Conservation (phyloP, 306 rosid species). For the Acacia crassicarpa region DNA sequence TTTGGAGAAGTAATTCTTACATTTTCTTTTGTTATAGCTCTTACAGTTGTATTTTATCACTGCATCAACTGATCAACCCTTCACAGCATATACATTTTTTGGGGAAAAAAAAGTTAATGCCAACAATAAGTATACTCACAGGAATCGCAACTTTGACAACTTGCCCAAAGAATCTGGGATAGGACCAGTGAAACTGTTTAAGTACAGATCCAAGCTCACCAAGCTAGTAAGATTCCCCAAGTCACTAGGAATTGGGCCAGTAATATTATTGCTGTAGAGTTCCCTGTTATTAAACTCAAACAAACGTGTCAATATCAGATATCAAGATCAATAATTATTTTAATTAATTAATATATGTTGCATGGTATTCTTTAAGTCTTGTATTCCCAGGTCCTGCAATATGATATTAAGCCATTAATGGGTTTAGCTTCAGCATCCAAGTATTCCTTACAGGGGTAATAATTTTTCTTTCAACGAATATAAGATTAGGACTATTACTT, state of each 20-base stretch:
- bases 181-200: slow-evolving; percentile 79
- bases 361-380: not conserved
- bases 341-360: not conserved
- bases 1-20: not conserved
- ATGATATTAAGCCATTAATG: not conserved
- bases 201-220: slow-evolving; percentile 99
- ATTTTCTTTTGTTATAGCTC: not conserved
- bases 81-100: not conserved
- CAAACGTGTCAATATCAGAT: not conserved
- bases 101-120: not conserved
- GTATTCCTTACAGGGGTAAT: not conserved
- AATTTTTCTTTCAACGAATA: not conserved
- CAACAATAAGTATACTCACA: slow-evolving; percentile 61
- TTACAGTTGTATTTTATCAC: not conserved
- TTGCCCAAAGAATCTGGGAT: slow-evolving; percentile 92
- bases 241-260: slow-evolving; percentile 91
- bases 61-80: not conserved
- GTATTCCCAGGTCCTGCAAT: not conserved
- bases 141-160: slow-evolving; percentile 90
- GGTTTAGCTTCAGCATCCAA: not conserved
- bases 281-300: slow-evolving; percentile 54
- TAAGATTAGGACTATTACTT: not conserved
- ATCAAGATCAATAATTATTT: not conserved
- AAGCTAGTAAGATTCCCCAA: slow-evolving; percentile 95
- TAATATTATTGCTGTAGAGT: slow-evolving; percentile 94